Percentiles rank a stretch among this genome's conserved stretches.
phyloP scores from a whole-genome alignment of 164 flowering plant species.

The Chimonanthus praecox region DNA sequence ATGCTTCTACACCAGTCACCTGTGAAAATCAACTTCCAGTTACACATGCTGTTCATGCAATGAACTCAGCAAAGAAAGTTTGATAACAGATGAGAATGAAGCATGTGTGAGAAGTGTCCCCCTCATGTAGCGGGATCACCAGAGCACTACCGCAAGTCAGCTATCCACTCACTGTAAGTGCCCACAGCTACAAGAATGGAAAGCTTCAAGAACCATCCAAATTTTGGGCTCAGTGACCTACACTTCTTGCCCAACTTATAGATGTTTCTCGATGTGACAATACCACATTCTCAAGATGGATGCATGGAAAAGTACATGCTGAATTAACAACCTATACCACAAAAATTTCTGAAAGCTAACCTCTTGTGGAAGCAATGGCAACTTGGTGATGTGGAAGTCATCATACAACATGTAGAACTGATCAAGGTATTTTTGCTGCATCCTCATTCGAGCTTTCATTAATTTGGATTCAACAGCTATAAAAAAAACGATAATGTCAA shows the following conservation, averaged over 20 bases:
- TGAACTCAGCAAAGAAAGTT: background rate
- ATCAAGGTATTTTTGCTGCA: conserved; percentile 93
- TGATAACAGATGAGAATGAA: background rate
- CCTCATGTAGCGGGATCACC: background rate
- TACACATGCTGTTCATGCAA: background rate
- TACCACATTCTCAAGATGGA: background rate
- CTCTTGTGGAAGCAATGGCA: conserved; percentile 94
- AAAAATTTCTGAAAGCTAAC: conserved; percentile 23
- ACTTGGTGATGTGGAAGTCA: conserved; percentile 82
- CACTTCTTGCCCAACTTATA: background rate
- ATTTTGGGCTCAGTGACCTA: background rate
- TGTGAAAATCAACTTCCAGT: conserved; percentile 11
- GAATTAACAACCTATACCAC: background rate
- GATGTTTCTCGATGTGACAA: background rate
- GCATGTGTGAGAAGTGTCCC: background rate
- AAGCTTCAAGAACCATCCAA: background rate
- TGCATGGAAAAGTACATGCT: background rate
- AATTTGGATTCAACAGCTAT: conserved; percentile 79
- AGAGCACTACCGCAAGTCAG: background rate
- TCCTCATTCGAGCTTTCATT: conserved; percentile 88
- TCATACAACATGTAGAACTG: conserved; percentile 94
- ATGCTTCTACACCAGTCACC: conserved; percentile 89
- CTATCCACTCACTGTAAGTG: too few species aligned
- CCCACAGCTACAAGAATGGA: too few species aligned
- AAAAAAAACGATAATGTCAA: background rate